Conservation (phyloP, 1,139 yeast genomes). For the Torulaspora globosa region DNA sequence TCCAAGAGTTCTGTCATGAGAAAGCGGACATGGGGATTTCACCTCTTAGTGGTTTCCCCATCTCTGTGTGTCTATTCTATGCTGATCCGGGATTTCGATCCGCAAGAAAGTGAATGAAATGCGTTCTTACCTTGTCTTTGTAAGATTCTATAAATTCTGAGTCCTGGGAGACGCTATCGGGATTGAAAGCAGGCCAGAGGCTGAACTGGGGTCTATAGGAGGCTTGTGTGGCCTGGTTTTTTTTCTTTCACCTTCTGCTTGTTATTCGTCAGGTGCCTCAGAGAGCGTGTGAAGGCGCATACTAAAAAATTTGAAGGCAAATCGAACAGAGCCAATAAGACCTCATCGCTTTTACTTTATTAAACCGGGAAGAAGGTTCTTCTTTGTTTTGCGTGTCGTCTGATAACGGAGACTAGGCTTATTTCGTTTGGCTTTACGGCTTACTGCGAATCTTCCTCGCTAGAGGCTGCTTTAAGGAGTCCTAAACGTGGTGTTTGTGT, state of each 20-base stretch:
- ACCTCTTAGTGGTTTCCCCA: not conserved
- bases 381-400: not conserved
- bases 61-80: not conserved
- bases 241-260: not conserved
- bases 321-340: not conserved
- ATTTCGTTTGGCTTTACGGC: conserved; percentile 2
- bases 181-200: not conserved
- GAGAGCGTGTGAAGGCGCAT: not conserved
- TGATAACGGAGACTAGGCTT: not conserved
- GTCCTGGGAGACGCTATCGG: no score
- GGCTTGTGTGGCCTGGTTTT: not conserved
- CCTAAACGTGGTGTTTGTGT: not conserved
- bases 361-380: not conserved
- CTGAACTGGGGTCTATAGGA: not conserved
- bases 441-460: not conserved
- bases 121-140: not conserved
- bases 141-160: not conserved
- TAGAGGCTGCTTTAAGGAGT: not conserved
- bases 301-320: not conserved
- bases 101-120: not conserved
- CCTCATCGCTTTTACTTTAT: not conserved
- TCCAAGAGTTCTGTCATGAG: not conserved
- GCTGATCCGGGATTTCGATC: not conserved
- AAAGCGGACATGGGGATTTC: not conserved
- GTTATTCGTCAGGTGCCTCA: not conserved